Evolutionary conservation across 331 rosid genomes (phyloP), one percentile per base, ranked within the genome.

Genomic region (Stylosanthes scabra): DNA sequence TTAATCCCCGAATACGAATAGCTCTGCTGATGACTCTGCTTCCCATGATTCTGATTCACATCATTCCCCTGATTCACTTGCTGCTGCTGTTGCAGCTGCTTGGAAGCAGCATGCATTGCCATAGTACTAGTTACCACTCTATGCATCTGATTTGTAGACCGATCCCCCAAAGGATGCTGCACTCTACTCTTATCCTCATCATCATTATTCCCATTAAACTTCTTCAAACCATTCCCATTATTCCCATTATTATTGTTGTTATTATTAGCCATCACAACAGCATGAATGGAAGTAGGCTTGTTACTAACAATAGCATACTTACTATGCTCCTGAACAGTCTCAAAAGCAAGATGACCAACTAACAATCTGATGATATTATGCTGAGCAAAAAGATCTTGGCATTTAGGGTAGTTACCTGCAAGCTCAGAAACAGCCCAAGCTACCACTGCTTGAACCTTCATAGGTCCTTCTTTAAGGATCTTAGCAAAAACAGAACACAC

Each of bases 301-400:
- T 72, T 80, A 63, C 58, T 62, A 16, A 78, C 45, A 72, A 87
- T 68, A 11, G 71, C 76, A 15, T 87, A 87, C 74, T 85, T 87
- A 13, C 84, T 85, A 50, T 87, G 92, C 80, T 87, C 92, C 70
- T 87, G 88, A 49, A 87, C 85, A 2, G 92, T 87, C 71, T 87
- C 91, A 28, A 87, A 87, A 1, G 91, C 91, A 2, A 87, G 91
- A 67, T 87, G 91, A 44, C 91, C 59, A 3, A 87, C 91, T 20
- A 87, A 83, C 80, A 87, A 44, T 2, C 89, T 80, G 31, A 87
- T 81, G 8, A 85, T 83, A 6, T 87, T 87, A 49, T 87, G 79
- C 80, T 87, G 92, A 15, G 83, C 81, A 39, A 87, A 85, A 55
- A 83, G 82, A 70, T 87, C 92, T 69, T 85, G 92, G 61, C 89